Conservation (phyloP, 2,329 filamentous ascomycete species). For the Cytospora chrysosperma region DNA sequence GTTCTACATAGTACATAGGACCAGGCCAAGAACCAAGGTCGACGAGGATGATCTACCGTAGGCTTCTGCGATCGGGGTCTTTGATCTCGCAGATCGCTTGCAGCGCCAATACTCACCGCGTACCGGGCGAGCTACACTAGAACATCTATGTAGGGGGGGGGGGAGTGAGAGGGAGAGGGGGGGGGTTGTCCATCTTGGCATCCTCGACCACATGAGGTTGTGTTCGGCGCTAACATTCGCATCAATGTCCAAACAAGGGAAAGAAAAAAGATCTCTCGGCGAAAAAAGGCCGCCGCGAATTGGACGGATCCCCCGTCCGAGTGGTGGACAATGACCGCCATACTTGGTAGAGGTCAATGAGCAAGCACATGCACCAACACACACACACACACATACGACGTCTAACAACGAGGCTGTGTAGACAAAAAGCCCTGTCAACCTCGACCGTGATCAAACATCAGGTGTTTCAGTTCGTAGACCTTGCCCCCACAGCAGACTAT, state of each 20-base stretch:
- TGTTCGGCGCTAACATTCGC: slow-evolving; percentile 8
- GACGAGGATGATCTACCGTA: neutral
- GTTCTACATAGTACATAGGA: neutral
- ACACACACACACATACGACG: neutral
- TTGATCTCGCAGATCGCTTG: slow-evolving; percentile 8
- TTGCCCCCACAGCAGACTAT: slow-evolving; percentile 14
- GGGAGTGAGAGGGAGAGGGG: no score
- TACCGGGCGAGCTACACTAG: neutral
- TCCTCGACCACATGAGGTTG: neutral
- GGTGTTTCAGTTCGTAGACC: slow-evolving; percentile 10
- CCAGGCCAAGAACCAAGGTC: slow-evolving; percentile 17
- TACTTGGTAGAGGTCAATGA: no score
- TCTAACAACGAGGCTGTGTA: neutral
- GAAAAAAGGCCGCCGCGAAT: slow-evolving; percentile 15
- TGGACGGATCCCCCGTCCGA: no score
- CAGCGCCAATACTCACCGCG: slow-evolving; percentile 2
- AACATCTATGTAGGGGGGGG: no score
- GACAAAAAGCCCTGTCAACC: neutral
- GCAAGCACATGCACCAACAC: no score
- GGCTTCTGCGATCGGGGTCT: neutral
- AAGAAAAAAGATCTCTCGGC: neutral
- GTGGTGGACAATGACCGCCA: no score
- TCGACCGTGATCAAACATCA: slow-evolving; percentile 10
- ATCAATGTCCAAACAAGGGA: slow-evolving; percentile 15
- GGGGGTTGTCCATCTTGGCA: slow-evolving; percentile 3